A percentile compares a stretch with the other conserved stretches of the same genome.
These are phyloP conservation scores for Pichia exigua DNA, from an alignment of 805 yeast species.

Conservation along the genomic window DNA sequence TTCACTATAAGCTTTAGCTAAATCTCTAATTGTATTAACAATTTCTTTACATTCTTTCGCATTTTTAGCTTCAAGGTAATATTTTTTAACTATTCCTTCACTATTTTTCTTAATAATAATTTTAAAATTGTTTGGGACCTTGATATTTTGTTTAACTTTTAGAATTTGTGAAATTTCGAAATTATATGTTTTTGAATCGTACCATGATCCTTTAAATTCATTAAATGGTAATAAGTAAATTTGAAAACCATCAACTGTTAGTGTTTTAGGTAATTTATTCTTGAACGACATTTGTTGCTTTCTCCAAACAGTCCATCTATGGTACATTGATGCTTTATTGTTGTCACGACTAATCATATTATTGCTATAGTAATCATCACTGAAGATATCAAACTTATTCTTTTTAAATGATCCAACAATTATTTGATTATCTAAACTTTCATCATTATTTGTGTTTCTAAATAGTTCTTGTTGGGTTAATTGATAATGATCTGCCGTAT, in stretches of 20 bases:
- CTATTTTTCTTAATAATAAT: conserved; percentile 59
- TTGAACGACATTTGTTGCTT: conserved; percentile 80
- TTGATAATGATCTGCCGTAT: conserved; percentile 16
- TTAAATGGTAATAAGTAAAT: conserved; percentile 83
- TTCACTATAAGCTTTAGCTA: conserved; percentile 36
- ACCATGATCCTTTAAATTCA: conserved; percentile 53
- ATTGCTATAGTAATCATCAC: neutral
- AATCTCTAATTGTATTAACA: conserved; percentile 56
- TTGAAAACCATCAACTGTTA: conserved; percentile 92
- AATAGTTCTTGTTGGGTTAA: conserved; percentile 13
- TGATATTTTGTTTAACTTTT: conserved; percentile 66
- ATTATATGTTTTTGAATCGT: conserved; percentile 73
- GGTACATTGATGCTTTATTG: conserved; percentile 36
- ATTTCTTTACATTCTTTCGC: conserved; percentile 62
- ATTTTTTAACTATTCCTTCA: conserved; percentile 61
- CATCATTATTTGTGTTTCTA: neutral
- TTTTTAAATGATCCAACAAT: neutral
- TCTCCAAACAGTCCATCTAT: conserved; percentile 82
- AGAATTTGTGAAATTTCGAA: conserved; percentile 76
- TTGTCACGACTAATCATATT: neutral
- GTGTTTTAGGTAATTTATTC: conserved; percentile 69
- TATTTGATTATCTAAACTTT: neutral
- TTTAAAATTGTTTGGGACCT: conserved; percentile 73
- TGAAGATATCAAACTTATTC: neutral
- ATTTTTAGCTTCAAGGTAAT: conserved; percentile 74